Evolutionary conservation across 2,329 filamentous ascomycete species (phyloP).

Genomic region (Phialocephala subalpina): DNA sequence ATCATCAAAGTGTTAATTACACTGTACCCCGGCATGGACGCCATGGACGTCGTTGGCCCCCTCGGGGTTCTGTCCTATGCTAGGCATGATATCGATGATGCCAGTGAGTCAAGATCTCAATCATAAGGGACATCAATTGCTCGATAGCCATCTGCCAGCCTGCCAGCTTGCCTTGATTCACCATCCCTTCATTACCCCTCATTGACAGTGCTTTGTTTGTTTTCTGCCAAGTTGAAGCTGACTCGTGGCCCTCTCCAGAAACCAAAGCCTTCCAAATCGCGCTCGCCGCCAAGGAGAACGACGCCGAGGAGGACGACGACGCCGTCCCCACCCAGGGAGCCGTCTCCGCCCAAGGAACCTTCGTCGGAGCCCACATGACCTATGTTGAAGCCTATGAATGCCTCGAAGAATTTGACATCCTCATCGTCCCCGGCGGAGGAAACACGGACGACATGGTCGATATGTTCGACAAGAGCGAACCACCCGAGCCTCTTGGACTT

Average conservation of each 20-base stretch:
- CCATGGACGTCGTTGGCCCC: slow-evolving; percentile 64
- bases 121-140: slow-evolving; percentile 14
- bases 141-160: slow-evolving; percentile 12
- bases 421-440: slow-evolving; percentile 77
- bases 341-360: slow-evolving; percentile 69
- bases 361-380: slow-evolving; percentile 77
- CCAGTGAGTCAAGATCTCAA: slow-evolving; percentile 47
- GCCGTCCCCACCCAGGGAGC: slow-evolving; percentile 68
- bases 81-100: slow-evolving; percentile 60
- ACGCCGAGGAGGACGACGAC: slow-evolving; percentile 61
- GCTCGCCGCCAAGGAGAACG: slow-evolving; percentile 55
- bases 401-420: slow-evolving; percentile 69
- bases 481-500: slow-evolving; percentile 73
- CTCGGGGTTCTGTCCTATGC: slow-evolving; percentile 64
- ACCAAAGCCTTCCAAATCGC: slow-evolving; percentile 39
- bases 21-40: slow-evolving; percentile 61
- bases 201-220: neutral
- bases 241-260: slow-evolving; percentile 34
- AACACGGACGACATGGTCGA: slow-evolving; percentile 69
- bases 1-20: slow-evolving; percentile 67
- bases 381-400: slow-evolving; percentile 80
- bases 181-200: slow-evolving; percentile 21
- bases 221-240: slow-evolving; percentile 8
- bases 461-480: slow-evolving; percentile 41
- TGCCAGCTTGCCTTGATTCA: neutral